These are phyloP conservation scores for Platanthera zijinensis DNA, from an alignment of 106 monocot species.

Conservation along the genomic window DNA sequence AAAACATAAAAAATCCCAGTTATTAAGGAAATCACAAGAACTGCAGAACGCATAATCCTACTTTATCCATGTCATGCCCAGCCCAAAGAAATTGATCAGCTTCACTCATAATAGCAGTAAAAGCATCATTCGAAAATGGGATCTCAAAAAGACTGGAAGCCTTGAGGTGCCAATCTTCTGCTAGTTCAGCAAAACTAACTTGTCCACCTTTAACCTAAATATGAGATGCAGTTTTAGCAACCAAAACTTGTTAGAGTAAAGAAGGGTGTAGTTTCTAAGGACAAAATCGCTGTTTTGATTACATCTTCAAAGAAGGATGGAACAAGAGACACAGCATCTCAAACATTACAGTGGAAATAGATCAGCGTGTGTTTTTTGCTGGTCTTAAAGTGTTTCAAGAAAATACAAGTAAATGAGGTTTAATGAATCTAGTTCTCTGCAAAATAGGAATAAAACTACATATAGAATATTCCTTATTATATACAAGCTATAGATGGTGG, in stretches of 20 bases:
- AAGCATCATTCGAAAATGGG: conserved; percentile 41
- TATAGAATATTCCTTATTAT: no score
- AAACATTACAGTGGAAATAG: background rate
- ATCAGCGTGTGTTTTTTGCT: no score
- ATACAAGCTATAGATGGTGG: no score
- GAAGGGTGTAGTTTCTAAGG: background rate
- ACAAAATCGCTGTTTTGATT: background rate
- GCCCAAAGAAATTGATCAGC: conserved; percentile 88
- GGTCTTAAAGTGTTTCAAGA: no score
- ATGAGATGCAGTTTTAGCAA: background rate
- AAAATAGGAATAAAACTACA: no score
- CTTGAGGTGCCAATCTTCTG: conserved; percentile 60
- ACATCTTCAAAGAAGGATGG: background rate
- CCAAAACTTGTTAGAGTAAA: background rate
- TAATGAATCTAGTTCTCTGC: no score
- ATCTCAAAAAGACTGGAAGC: conserved; percentile 42
- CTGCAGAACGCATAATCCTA: conserved; percentile 20
- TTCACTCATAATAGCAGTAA: conserved; percentile 36
- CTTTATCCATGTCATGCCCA: conserved; percentile 67
- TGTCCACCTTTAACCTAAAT: conserved; percentile 42
- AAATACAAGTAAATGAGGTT: no score
- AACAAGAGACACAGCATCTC: background rate
- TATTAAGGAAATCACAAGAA: background rate
- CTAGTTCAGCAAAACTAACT: conserved; percentile 46
- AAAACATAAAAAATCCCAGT: background rate